Evolutionary conservation across 176 grass and related monocot species (phyloP).

Genomic region (Musa troglodytarum): DNA sequence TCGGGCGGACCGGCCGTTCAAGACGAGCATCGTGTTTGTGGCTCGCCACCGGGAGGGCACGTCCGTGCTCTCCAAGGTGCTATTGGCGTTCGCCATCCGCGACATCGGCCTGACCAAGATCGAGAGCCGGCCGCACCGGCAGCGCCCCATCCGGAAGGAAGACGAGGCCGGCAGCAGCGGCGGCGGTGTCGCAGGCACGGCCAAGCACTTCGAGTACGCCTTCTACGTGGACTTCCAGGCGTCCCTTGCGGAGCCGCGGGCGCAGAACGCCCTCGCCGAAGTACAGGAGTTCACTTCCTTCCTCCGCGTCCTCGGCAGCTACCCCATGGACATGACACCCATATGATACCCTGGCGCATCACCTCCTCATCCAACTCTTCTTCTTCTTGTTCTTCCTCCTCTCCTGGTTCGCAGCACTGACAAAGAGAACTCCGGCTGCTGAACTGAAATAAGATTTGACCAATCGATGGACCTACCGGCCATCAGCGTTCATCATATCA

Average conservation of each 20-base stretch:
- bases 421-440: not conserved
- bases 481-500: too few species aligned
- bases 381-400: not conserved
- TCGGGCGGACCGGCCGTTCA: slow-evolving; percentile 15
- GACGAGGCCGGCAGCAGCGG: not conserved
- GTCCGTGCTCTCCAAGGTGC: slow-evolving; percentile 11
- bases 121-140: slow-evolving; percentile 16
- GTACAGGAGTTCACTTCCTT: slow-evolving; percentile 17
- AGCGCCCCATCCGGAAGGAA: not conserved
- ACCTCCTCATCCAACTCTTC: not conserved
- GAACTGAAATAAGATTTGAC: not conserved
- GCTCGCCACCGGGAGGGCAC: slow-evolving; percentile 2
- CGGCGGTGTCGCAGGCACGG: not conserved
- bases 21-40: slow-evolving; percentile 17
- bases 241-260: slow-evolving; percentile 9
- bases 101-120: slow-evolving; percentile 19
- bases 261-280: slow-evolving; percentile 5
- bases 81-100: slow-evolving; percentile 3
- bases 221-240: slow-evolving; percentile 22
- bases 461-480: not conserved
- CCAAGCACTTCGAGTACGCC: slow-evolving; percentile 13
- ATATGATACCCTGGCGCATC: slow-evolving; percentile 9
- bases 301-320: slow-evolving; percentile 18
- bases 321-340: slow-evolving; percentile 15
- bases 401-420: not conserved